Evolutionary conservation across 345 rosid species (phyloP).

Genomic region (Citrus unshiu): DNA sequence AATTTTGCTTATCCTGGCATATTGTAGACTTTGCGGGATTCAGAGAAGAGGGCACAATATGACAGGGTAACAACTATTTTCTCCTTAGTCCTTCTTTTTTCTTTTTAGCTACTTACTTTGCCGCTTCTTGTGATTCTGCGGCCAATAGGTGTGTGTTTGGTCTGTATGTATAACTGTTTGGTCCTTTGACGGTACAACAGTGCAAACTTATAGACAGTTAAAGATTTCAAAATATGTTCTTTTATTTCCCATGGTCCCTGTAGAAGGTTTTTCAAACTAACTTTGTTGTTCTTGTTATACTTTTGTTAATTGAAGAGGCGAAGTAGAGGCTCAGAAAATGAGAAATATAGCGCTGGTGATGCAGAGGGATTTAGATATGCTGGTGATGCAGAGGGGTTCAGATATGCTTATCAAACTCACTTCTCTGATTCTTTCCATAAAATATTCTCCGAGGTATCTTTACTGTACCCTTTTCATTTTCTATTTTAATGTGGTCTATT

Average conservation of each 20-base stretch:
- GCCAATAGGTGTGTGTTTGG: background rate
- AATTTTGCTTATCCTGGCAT: background rate
- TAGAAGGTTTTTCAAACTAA: conserved; percentile 10
- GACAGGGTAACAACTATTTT: conserved; percentile 43
- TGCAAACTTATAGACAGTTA: background rate
- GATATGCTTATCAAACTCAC: conserved; percentile 45
- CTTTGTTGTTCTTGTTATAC: conserved; percentile 1
- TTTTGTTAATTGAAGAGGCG: conserved; percentile 32
- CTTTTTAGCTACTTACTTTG: background rate
- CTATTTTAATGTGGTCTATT: conserved; percentile 1
- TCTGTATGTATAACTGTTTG: background rate
- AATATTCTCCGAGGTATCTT: conserved; percentile 77
- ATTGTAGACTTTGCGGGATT: conserved; percentile 61
- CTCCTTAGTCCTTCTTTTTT: background rate
- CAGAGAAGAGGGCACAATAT: conserved; percentile 66
- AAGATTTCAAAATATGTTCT: background rate
- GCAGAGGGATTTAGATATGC: conserved; percentile 52
- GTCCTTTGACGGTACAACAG: background rate
- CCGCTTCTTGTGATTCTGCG: background rate
- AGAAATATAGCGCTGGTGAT: conserved; percentile 47
- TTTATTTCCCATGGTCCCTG: background rate
- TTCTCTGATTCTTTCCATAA: conserved; percentile 89
- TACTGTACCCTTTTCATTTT: background rate
- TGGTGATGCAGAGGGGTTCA: conserved; percentile 43
- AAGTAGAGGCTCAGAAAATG: conserved; percentile 38